Evolutionary conservation across 495 filamentous ascomycete genomes (phyloP).

Genomic region (Penicillium parvum): DNA sequence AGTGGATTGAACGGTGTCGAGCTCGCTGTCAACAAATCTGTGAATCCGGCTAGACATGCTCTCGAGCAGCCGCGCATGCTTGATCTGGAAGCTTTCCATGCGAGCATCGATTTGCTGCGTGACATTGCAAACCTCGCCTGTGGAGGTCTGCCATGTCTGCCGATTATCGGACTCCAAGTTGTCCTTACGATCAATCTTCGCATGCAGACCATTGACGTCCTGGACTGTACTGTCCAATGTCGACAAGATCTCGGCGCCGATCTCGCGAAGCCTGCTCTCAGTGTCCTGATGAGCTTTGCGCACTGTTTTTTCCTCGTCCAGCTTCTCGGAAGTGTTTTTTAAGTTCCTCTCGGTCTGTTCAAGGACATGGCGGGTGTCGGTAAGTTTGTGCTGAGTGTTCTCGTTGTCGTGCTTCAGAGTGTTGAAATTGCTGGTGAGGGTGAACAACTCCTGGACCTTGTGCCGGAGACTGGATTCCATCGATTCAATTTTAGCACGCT

Average conservation of each 20-base stretch:
- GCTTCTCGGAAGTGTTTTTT: slow-evolving; percentile 63
- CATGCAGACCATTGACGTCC: slow-evolving; percentile 75
- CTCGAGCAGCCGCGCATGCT: slow-evolving; percentile 66
- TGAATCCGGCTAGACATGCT: slow-evolving; percentile 65
- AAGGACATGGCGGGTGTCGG: slow-evolving; percentile 73
- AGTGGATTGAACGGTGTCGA: slow-evolving; percentile 60
- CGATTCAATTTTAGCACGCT: slow-evolving; percentile 84
- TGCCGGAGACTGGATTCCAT: slow-evolving; percentile 86
- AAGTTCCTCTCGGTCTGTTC: slow-evolving; percentile 84
- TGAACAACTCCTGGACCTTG: slow-evolving; percentile 86
- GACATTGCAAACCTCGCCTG: slow-evolving; percentile 64
- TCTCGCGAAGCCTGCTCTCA: slow-evolving; percentile 64
- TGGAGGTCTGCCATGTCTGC: slow-evolving; percentile 72
- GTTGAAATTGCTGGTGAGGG: slow-evolving; percentile 78
- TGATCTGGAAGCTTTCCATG: slow-evolving; percentile 60
- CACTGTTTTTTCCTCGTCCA: slow-evolving; percentile 75
- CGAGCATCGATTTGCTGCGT: slow-evolving; percentile 71
- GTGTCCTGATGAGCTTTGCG: slow-evolving; percentile 83
- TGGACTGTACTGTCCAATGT: slow-evolving; percentile 70
- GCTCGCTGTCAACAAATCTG: slow-evolving; percentile 65
- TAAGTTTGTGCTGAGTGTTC: slow-evolving; percentile 60
- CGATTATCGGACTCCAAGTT: slow-evolving; percentile 76
- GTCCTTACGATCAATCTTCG: slow-evolving; percentile 76
- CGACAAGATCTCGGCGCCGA: slow-evolving; percentile 70
- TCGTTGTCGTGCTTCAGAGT: slow-evolving; percentile 84